Evolutionary conservation across 2,329 filamentous ascomycete genomes (phyloP).

Genomic region (Fusarium ramigenum): DNA sequence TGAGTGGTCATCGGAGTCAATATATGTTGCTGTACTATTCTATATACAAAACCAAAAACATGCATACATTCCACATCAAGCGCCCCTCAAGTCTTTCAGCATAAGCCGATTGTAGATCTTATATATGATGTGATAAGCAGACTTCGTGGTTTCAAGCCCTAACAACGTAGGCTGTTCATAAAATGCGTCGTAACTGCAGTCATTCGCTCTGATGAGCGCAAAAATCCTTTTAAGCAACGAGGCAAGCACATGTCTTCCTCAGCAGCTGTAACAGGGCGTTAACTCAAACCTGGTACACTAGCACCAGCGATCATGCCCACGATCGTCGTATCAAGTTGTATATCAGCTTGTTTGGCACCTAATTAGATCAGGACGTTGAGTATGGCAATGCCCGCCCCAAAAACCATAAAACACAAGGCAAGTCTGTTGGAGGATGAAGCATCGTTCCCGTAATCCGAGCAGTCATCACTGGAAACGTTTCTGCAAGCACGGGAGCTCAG

Average conservation of each 20-base stretch:
- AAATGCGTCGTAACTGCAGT: conserved; percentile 7
- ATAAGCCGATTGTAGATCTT: conserved; percentile 3
- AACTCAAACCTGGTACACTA: background rate
- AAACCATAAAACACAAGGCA: conserved; percentile 12
- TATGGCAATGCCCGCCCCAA: conserved; percentile 26
- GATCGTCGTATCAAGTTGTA: background rate
- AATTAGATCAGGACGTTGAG: conserved; percentile 17
- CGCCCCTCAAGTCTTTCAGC: background rate
- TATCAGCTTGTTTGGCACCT: background rate
- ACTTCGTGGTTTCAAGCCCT: conserved; percentile 6
- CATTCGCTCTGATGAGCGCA: background rate
- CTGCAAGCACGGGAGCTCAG: conserved; percentile 63
- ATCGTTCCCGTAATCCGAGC: conserved; percentile 42
- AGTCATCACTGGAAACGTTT: conserved; percentile 53
- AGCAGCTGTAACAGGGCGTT: background rate
- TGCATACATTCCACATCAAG: background rate
- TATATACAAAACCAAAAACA: conserved; percentile 6
- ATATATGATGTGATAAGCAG: conserved; percentile 17
- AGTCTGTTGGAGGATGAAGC: conserved; percentile 19
- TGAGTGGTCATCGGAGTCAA: background rate
- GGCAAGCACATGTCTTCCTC: background rate
- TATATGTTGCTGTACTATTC: background rate
- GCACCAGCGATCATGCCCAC: background rate
- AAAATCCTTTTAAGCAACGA: background rate
- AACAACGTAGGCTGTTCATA: conserved; percentile 4